Evolutionary conservation across 2,329 filamentous ascomycete genomes (phyloP).

Genomic region (Hansfordia pulvinata): DNA sequence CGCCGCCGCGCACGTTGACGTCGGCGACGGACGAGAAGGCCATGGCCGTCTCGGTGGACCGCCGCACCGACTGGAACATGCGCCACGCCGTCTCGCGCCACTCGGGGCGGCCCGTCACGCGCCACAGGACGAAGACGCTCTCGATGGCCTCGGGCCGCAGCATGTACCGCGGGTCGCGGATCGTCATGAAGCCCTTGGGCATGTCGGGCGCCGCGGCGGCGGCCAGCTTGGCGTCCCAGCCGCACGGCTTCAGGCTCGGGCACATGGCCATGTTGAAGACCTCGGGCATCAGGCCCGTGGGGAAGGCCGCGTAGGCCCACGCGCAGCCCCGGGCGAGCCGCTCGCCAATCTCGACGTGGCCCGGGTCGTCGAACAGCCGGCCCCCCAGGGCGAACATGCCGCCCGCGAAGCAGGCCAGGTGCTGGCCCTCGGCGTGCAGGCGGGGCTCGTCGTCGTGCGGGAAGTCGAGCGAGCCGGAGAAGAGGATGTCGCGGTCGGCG

Average conservation of each 20-base stretch:
- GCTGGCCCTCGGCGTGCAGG: constrained; percentile 22
- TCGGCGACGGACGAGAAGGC: constrained; percentile 34
- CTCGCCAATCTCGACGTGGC: constrained; percentile 31
- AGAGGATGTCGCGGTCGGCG: constrained; percentile 57
- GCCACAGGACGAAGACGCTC: constrained; percentile 38
- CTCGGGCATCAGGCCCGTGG: constrained; percentile 46
- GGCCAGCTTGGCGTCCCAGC: constrained; percentile 20
- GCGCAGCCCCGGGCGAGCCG: constrained; percentile 40
- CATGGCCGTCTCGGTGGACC: constrained; percentile 28
- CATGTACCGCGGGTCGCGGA: constrained; percentile 32
- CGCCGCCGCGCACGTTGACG: constrained; percentile 23
- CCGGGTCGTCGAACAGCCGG: constrained; percentile 27
- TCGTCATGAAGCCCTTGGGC: constrained; percentile 48
- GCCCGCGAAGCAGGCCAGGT: constrained; percentile 32
- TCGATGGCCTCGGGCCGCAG: constrained; percentile 37
- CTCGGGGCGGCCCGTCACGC: constrained; percentile 31
- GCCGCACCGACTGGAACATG: constrained; percentile 35
- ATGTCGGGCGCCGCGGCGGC: constrained; percentile 12
- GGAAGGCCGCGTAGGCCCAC: constrained; percentile 42
- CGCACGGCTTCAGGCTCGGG: constrained; percentile 14
- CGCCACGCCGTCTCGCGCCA: constrained; percentile 37
- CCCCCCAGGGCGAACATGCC: constrained; percentile 32
- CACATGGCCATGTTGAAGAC: constrained; percentile 25
- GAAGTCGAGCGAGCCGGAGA: constrained; percentile 31
- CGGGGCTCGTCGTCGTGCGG: constrained; percentile 9